These are phyloP conservation scores for Macrophomina phaseolina DNA, from an alignment of 2,329 filamentous ascomycete genomes.

Conservation along the genomic window DNA sequence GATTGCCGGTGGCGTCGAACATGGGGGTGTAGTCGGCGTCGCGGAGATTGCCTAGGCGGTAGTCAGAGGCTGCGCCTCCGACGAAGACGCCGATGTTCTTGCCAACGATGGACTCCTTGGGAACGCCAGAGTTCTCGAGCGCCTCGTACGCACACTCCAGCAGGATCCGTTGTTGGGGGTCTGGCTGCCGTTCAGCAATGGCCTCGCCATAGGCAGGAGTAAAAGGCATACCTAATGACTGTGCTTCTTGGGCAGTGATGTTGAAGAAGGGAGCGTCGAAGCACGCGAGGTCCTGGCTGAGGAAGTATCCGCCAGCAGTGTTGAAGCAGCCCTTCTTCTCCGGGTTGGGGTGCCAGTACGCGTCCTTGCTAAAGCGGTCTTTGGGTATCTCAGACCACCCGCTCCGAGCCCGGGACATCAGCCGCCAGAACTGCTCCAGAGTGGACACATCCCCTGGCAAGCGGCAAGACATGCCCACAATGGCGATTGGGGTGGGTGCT, in stretches of 20 bases:
- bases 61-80: slow-evolving; percentile 34
- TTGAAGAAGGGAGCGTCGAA: slow-evolving; percentile 37
- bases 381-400: slow-evolving; percentile 43
- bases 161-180: slow-evolving; percentile 35
- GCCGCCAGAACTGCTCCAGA: slow-evolving; percentile 42
- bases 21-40: slow-evolving; percentile 18
- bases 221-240: background rate
- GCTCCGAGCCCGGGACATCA: slow-evolving; percentile 39
- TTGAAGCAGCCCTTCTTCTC: slow-evolving; percentile 31
- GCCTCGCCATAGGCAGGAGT: background rate
- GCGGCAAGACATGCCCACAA: slow-evolving; percentile 43
- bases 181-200: slow-evolving; percentile 25
- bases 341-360: slow-evolving; percentile 45
- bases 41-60: slow-evolving; percentile 29
- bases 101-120: slow-evolving; percentile 29
- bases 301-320: slow-evolving; percentile 29
- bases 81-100: slow-evolving; percentile 37
- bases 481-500: slow-evolving; percentile 35
- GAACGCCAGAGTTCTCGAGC: slow-evolving; percentile 33
- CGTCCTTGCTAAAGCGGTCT: slow-evolving; percentile 43
- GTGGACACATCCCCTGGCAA: slow-evolving; percentile 42
- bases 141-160: slow-evolving; percentile 34
- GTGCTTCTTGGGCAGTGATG: slow-evolving; percentile 31
- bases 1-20: slow-evolving; percentile 28
- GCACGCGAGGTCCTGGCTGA: slow-evolving; percentile 29